phyloP scores from a whole-genome alignment of 805 yeast genomes.

The Candida qinlingensis region DNA sequence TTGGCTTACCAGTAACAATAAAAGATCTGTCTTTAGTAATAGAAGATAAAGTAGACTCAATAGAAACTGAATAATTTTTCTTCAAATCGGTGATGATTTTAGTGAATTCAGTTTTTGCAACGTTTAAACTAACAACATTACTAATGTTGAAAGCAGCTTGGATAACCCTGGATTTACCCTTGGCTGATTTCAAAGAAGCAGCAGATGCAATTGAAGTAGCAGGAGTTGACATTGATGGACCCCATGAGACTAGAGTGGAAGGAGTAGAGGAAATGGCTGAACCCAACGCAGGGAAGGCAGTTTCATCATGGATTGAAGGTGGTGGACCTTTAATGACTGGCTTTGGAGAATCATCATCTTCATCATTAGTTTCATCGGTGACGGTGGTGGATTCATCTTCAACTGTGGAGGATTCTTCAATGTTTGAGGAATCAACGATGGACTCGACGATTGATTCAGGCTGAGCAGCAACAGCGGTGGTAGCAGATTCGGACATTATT shows the following conservation, averaged over 20 bases:
- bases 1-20: conserved; percentile 70
- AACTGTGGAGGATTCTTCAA: not conserved
- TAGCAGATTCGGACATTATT: conserved; percentile 7
- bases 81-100: conserved; percentile 62
- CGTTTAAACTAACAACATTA: conserved; percentile 59
- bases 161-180: conserved; percentile 47
- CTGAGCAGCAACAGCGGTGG: not conserved
- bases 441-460: not conserved
- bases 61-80: conserved; percentile 53
- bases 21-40: conserved; percentile 76
- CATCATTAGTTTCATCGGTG: conserved; percentile 1
- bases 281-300: conserved; percentile 65
- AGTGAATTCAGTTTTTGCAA: conserved; percentile 60
- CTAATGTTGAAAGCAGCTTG: conserved; percentile 79
- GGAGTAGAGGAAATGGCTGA: conserved; percentile 29
- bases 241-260: conserved; percentile 31
- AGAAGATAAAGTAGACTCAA: conserved; percentile 79
- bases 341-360: conserved; percentile 9
- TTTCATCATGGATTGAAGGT: conserved; percentile 44
- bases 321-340: conserved; percentile 18
- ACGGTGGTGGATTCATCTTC: not conserved
- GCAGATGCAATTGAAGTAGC: conserved; percentile 15
- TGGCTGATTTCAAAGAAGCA: conserved; percentile 18
- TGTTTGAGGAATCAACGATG: conserved; percentile 1
- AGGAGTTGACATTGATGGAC: conserved; percentile 32